Conservation (phyloP, 148 eudicot genomes). For the Rhododendron molle region DNA sequence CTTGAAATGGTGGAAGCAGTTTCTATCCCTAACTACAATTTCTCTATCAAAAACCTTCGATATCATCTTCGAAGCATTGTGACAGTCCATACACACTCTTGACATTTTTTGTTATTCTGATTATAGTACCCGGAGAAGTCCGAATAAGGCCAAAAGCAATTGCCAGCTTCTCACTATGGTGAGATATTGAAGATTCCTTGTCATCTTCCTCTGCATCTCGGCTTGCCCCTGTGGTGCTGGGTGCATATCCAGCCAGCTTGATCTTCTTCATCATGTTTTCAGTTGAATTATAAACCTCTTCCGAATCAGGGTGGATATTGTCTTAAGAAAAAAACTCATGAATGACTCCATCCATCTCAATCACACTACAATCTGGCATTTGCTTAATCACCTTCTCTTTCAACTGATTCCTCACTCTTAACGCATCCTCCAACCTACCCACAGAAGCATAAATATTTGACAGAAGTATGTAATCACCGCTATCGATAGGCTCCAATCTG, state of each 20-base stretch:
- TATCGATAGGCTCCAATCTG: slow-evolving; percentile 24
- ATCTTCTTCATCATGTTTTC: slow-evolving; percentile 29
- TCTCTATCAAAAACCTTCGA: slow-evolving; percentile 33
- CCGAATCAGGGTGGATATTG: slow-evolving; percentile 15
- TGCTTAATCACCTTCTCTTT: slow-evolving; percentile 29
- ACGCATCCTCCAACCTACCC: slow-evolving; percentile 28
- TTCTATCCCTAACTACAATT: slow-evolving; percentile 36
- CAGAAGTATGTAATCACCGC: slow-evolving; percentile 34
- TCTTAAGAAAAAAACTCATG: slow-evolving; percentile 40
- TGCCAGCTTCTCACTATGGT: slow-evolving; percentile 44
- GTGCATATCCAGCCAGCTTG: slow-evolving; percentile 36
- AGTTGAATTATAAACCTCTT: slow-evolving; percentile 23
- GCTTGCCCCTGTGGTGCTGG: slow-evolving; percentile 26
- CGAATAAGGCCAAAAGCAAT: slow-evolving; percentile 39
- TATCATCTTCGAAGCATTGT: slow-evolving; percentile 30
- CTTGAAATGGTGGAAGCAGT: slow-evolving; percentile 39
- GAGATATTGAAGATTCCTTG: slow-evolving; percentile 34
- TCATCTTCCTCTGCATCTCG: slow-evolving; percentile 38
- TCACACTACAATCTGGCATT: slow-evolving; percentile 34
- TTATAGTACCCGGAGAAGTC: slow-evolving; percentile 28
- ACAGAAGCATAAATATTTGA: slow-evolving; percentile 33
- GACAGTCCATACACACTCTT: slow-evolving; percentile 42
- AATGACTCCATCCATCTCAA: slow-evolving; percentile 29
- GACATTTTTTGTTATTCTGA: slow-evolving; percentile 29
- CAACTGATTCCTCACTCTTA: slow-evolving; percentile 26